Evolutionary conservation across 2,329 filamentous ascomycete genomes (phyloP).

Genomic region (Scleromitrula shiraiana): DNA sequence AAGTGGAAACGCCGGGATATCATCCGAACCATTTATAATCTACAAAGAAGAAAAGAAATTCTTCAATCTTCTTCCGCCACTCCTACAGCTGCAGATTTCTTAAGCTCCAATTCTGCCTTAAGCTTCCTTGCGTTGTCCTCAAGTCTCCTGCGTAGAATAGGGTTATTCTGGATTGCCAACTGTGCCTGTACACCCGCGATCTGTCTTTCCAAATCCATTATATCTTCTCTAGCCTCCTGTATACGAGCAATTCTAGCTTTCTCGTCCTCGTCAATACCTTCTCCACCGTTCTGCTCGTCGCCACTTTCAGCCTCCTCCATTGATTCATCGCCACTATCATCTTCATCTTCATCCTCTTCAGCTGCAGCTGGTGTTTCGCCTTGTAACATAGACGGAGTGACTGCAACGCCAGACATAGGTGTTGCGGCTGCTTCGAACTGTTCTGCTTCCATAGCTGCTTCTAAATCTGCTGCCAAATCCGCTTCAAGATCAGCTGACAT

Average conservation of each 20-base stretch:
- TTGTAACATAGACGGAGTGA: constrained; percentile 20
- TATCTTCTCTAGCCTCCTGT: constrained; percentile 42
- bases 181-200: constrained; percentile 36
- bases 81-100: constrained; percentile 37
- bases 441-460: constrained; percentile 26
- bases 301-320: constrained; percentile 38
- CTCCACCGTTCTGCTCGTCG: constrained; percentile 35
- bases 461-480: constrained; percentile 22
- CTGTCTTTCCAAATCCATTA: constrained; percentile 44
- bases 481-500: constrained; percentile 33
- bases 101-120: constrained; percentile 45
- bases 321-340: constrained; percentile 34
- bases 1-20: neutral
- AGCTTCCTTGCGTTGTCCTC: constrained; percentile 41
- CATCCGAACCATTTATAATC: too few relatives aligned
- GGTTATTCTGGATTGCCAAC: constrained; percentile 37
- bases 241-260: constrained; percentile 39
- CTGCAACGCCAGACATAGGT: constrained; percentile 24
- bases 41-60: too few relatives aligned
- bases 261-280: constrained; percentile 44
- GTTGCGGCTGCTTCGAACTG: constrained; percentile 26
- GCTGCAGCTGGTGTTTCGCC: constrained; percentile 20
- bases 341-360: constrained; percentile 26
- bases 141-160: constrained; percentile 41
- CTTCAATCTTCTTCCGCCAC: constrained; percentile 27